A percentile compares a stretch with the other conserved stretches of the same genome.
Evolutionary conservation across 345 rosid genomes (phyloP).

Genomic region (Eucalyptus guilfoylei): DNA sequence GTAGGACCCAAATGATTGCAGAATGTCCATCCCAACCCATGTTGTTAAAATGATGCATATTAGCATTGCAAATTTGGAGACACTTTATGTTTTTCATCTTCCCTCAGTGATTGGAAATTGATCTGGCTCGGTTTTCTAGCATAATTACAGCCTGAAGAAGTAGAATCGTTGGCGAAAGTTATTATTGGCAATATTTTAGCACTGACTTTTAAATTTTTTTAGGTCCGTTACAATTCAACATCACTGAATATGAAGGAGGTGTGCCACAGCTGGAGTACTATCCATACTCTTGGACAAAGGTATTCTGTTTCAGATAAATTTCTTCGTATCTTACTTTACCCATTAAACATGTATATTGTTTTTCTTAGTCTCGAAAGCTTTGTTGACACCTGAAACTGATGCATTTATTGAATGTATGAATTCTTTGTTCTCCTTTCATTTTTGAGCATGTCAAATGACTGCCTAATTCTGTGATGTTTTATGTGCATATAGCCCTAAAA

Average conservation of each 20-base stretch:
- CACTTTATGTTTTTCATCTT: not conserved
- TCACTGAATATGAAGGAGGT: slow-evolving; percentile 13
- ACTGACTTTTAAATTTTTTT: not conserved
- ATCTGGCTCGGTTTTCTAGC: not conserved
- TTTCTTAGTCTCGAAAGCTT: not conserved
- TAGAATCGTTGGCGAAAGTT: not conserved
- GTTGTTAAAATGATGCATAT: not conserved
- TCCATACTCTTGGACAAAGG: slow-evolving; percentile 21
- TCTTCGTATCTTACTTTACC: not conserved
- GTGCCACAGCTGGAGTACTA: slow-evolving; percentile 3
- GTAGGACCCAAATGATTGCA: not conserved
- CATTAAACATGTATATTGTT: not conserved
- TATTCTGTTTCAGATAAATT: not conserved
- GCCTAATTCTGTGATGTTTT: not conserved
- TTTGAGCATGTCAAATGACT: not conserved
- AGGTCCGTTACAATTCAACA: slow-evolving; percentile 21
- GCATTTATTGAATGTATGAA: not conserved
- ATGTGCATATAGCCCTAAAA: not conserved
- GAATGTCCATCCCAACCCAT: not conserved
- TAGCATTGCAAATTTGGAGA: not conserved
- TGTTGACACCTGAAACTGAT: not conserved
- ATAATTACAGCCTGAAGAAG: not conserved
- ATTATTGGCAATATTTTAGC: not conserved
- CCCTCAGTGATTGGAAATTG: not conserved
- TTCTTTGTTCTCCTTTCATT: not conserved